A percentile compares a stretch with the other conserved stretches of the same genome.
Evolutionary conservation across 371 early-diverging fungal genomes (phyloP).

Genomic region (Mucor racemosus): DNA sequence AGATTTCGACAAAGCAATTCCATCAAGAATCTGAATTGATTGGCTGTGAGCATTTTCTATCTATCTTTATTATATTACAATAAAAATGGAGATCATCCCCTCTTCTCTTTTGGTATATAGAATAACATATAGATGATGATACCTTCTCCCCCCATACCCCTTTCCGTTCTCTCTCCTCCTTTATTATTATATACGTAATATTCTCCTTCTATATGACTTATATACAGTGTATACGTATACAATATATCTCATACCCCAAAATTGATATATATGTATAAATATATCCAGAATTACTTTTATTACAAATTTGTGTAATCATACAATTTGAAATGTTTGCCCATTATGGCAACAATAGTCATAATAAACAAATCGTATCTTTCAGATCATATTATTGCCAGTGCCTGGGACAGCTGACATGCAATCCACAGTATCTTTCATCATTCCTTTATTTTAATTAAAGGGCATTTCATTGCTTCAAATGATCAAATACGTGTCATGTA

Average conservation of each 20-base stretch:
- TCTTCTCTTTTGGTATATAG: background rate
- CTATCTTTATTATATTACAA: background rate
- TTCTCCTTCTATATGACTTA: background rate
- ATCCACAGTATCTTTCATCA: background rate
- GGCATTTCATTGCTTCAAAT: background rate
- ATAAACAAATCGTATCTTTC: background rate
- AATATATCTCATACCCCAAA: too few relatives aligned
- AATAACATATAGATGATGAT: background rate
- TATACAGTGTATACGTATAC: background rate
- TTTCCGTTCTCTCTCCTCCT: too few relatives aligned
- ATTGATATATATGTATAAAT: background rate
- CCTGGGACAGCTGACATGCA: background rate
- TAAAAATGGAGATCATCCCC: background rate
- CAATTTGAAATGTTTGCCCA: background rate
- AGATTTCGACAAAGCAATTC: constrained; percentile 17
- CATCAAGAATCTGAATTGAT: constrained; percentile 9
- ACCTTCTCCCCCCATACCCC: too few relatives aligned
- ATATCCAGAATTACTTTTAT: background rate
- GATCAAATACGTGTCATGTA: background rate
- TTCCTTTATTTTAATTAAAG: background rate
- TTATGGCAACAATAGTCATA: background rate
- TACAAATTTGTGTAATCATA: constrained; percentile 2
- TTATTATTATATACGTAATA: background rate
- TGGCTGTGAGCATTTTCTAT: constrained; percentile 10
- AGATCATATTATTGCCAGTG: background rate